Evolutionary conservation across 306 rosid species (phyloP), one percentile per base, ranked within the genome.

Genomic region (Citrullus colocynthis): DNA sequence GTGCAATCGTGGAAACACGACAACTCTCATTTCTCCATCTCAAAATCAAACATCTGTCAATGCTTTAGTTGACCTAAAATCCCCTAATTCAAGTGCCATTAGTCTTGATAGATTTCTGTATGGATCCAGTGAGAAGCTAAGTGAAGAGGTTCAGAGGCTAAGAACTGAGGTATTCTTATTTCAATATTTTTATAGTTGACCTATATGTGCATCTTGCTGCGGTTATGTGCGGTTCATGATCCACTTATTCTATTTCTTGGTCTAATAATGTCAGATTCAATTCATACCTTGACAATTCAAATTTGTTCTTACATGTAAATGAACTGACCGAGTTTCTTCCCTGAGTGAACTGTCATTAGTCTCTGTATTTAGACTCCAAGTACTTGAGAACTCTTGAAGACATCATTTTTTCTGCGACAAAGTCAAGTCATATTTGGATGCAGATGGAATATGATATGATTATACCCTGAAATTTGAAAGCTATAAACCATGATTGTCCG

Each of bases 61-160:
- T 77, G 13, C 85, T 63, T 79, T 78, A 4, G 62, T 48, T 49
- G 78, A 75, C 64, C 64, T 55, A 32, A 87, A 79, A 75, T 75
- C 88, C 41, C 48, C 69, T 14, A 55, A 76, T 30, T 74, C 81
- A 45, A 74, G 78, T 62, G 71, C 66, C 55, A n/a, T 76, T 49
- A 41, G 39, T 45, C 77, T 69, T 39, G 88, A 83, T 74, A 82
- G 84, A 63, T 83, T 81, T 63, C 71, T 80, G 51, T 63, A 76
- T 20, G 77, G 64, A 52, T 80, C 91, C 44, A 87, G 87, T 82
- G 89, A 86, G 80, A 37, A 85, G 66, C 89, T 89, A 36, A 54
- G 81, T 3, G 90, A 93, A 88, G 93, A 93, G 86, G 83, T 89
- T 79, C 82, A 58, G 80, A 82, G 77, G 81, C 88, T 90, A 78